Conservation (phyloP, 2,329 filamentous ascomycete genomes). For the Diatrype stigma region DNA sequence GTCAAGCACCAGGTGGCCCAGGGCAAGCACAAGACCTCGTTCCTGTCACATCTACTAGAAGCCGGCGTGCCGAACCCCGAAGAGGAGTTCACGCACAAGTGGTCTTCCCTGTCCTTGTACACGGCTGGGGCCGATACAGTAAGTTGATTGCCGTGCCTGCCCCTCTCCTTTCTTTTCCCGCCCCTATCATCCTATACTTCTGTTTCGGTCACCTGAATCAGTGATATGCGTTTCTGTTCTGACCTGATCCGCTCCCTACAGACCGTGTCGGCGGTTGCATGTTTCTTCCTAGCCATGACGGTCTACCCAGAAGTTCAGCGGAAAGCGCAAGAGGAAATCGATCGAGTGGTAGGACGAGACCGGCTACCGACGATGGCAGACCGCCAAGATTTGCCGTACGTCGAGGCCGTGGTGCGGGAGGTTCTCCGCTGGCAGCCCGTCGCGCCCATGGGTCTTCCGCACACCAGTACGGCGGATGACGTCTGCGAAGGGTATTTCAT, state of each 20-base stretch:
- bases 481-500: conserved; percentile 11
- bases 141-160: conserved; percentile 1
- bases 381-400: conserved; percentile 19
- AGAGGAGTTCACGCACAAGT: conserved; percentile 13
- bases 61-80: conserved; percentile 4
- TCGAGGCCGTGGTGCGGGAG: conserved; percentile 22
- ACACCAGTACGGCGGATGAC: conserved; percentile 25
- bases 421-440: conserved; percentile 22
- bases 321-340: conserved; percentile 29
- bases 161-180: too few relatives aligned
- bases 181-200: too few relatives aligned
- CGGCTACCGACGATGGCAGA: conserved; percentile 21
- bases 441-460: conserved; percentile 28
- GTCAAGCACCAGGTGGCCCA: conserved; percentile 14
- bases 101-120: conserved; percentile 15
- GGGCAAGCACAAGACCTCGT: conserved; percentile 9
- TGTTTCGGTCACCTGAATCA: too few relatives aligned
- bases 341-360: conserved; percentile 24
- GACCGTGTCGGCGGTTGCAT: conserved; percentile 36
- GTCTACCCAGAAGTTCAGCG: conserved; percentile 41
- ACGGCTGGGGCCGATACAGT: conserved; percentile 21
- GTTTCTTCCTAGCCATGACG: conserved; percentile 45
- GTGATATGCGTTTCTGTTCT: too few relatives aligned
- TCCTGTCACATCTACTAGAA: conserved; percentile 9
- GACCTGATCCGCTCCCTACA: conserved; percentile 10